Percentiles rank a stretch among this genome's conserved stretches.
These are phyloP conservation scores for Brassica incana DNA, from an alignment of 345 rosid species.

Conservation along the genomic window DNA sequence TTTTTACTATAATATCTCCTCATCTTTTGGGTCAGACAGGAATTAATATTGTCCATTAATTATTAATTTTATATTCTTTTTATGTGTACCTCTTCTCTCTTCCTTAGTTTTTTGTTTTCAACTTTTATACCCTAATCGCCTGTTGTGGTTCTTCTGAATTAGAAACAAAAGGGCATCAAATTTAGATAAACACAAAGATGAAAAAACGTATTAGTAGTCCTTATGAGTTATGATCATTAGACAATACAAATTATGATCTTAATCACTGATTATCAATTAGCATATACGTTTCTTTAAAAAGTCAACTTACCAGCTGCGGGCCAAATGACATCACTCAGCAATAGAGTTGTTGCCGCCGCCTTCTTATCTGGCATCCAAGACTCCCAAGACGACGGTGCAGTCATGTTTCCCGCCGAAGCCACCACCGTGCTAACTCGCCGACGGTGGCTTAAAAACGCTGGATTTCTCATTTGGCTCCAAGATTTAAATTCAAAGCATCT, in stretches of 20 bases:
- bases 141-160: conserved; percentile 21
- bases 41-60: conserved; percentile 11
- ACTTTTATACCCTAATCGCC: conserved; percentile 34
- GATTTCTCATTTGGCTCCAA: neutral
- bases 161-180: conserved; percentile 17
- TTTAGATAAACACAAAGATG: neutral
- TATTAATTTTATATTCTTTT: neutral
- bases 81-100: neutral
- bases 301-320: conserved; percentile 77
- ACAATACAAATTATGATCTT: neutral
- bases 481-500: neutral
- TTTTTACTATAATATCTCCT: neutral
- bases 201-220: neutral
- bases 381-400: conserved; percentile 60
- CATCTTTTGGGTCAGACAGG: conserved; percentile 11
- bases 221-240: neutral
- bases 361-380: conserved; percentile 69
- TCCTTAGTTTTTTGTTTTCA: neutral
- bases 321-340: conserved; percentile 84
- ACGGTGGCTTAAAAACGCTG: neutral
- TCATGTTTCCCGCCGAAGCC: conserved; percentile 47
- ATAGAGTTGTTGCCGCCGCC: conserved; percentile 44
- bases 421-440: conserved; percentile 22
- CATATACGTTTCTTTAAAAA: neutral
- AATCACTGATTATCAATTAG: neutral